Percentiles rank a stretch among this genome's conserved stretches.
These are phyloP conservation scores for Flagelloscypha sp. DNA, from an alignment of 768 basidiomycete genomes.

Conservation along the genomic window DNA sequence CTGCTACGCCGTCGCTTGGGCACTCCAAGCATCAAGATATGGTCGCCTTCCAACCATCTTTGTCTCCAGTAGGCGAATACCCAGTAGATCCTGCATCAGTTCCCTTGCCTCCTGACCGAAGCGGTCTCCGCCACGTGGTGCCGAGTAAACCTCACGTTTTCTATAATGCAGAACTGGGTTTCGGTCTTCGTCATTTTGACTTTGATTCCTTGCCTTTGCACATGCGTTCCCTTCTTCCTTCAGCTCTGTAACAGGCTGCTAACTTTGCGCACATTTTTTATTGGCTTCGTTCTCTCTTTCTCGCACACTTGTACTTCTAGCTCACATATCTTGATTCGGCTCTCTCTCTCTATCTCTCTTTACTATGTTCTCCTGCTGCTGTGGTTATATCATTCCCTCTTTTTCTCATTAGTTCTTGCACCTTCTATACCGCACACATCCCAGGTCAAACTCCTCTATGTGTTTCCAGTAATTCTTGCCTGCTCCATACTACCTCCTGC, in stretches of 20 bases:
- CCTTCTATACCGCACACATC: neutral
- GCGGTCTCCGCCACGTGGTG: conserved; percentile 31
- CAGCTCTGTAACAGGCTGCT: conserved; percentile 20
- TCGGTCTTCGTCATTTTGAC: conserved; percentile 57
- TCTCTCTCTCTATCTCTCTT: neutral
- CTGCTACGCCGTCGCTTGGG: conserved; percentile 51
- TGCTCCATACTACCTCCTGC: neutral
- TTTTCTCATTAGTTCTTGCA: neutral
- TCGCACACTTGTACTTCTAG: neutral
- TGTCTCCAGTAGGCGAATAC: no score
- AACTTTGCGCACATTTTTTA: conserved; percentile 3
- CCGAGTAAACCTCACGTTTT: conserved; percentile 63
- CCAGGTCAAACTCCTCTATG: neutral
- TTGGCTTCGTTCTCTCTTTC: neutral
- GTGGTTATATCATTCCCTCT: conserved; percentile 4
- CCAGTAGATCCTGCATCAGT: conserved; percentile 43
- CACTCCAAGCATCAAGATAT: no score
- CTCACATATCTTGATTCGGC: neutral
- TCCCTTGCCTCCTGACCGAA: conserved; percentile 42
- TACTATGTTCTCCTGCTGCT: neutral
- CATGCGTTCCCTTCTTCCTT: conserved; percentile 33
- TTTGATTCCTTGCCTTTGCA: conserved; percentile 67
- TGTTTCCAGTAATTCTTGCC: neutral
- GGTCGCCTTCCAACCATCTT: no score
- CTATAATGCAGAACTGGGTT: conserved; percentile 48